These are phyloP conservation scores for Aspergillus piperis DNA, from an alignment of 2,329 filamentous ascomycete species.

Conservation along the genomic window DNA sequence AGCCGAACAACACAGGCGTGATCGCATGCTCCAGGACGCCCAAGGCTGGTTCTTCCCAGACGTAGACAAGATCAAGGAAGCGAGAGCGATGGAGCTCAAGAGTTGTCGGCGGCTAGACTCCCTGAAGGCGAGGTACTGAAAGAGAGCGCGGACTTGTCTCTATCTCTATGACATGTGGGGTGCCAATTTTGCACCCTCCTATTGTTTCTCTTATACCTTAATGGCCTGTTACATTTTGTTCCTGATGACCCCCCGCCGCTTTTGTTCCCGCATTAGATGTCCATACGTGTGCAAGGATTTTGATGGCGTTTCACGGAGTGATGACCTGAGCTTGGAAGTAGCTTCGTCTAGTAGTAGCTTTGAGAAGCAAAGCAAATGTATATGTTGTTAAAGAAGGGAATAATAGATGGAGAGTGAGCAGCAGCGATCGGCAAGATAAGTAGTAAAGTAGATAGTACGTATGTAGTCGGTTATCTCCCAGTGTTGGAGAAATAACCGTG, in stretches of 20 bases:
- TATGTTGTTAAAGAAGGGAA: neutral
- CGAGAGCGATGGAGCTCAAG: conserved; percentile 62
- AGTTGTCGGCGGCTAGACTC: conserved; percentile 59
- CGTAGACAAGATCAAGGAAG: conserved; percentile 73
- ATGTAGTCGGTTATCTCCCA: neutral
- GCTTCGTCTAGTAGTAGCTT: conserved; percentile 17
- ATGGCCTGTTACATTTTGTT: conserved; percentile 5
- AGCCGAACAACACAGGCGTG: conserved; percentile 65
- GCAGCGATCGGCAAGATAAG: neutral
- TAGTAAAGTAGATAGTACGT: no score
- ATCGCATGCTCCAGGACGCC: conserved; percentile 72
- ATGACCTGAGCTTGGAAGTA: conserved; percentile 7
- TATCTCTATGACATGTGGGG: neutral
- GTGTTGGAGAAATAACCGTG: no score
- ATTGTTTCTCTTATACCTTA: conserved; percentile 11
- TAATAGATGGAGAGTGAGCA: neutral
- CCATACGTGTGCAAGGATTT: conserved; percentile 14
- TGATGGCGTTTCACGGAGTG: conserved; percentile 20
- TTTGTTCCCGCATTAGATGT: conserved; percentile 18
- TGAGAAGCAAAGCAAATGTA: conserved; percentile 6
- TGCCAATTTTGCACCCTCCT: conserved; percentile 10
- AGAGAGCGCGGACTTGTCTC: neutral
- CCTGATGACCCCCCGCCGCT: neutral
- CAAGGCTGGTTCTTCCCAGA: conserved; percentile 87
- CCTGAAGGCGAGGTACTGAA: conserved; percentile 45